Conservation (phyloP, 1,139 yeast species). For the Hansenula sp. region DNA sequence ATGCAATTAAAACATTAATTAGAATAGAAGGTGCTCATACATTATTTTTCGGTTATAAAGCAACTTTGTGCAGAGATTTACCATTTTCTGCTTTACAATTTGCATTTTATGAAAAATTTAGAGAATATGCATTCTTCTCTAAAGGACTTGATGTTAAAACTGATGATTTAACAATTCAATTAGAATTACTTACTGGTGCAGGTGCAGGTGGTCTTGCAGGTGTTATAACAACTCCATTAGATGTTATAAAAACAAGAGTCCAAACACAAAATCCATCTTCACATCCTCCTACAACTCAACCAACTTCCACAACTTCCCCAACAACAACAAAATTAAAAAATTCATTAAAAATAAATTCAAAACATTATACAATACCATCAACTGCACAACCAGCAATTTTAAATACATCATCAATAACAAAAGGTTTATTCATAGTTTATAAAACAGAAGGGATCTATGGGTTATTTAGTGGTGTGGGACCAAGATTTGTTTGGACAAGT, state of each 20-base stretch:
- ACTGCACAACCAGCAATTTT: slow-evolving; percentile 29
- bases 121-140: slow-evolving; percentile 47
- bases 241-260: slow-evolving; percentile 88
- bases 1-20: slow-evolving; percentile 65
- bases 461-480: slow-evolving; percentile 91
- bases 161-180: slow-evolving; percentile 48
- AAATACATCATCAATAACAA: slow-evolving; percentile 49
- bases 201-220: slow-evolving; percentile 98
- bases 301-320: slow-evolving; percentile 8
- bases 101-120: slow-evolving; percentile 88
- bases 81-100: slow-evolving; percentile 95
- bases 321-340: slow-evolving; percentile 9
- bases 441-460: slow-evolving; percentile 74
- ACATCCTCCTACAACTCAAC: neutral
- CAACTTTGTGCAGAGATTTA: slow-evolving; percentile 83
- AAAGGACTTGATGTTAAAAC: slow-evolving; percentile 12
- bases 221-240: slow-evolving; percentile 74
- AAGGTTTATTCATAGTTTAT: slow-evolving; percentile 65
- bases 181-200: slow-evolving; percentile 85
- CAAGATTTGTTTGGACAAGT: slow-evolving; percentile 94
- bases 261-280: slow-evolving; percentile 57
- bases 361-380: slow-evolving; percentile 15
- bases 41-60: slow-evolving; percentile 86
- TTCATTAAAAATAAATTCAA: slow-evolving; percentile 8
- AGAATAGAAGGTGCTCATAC: slow-evolving; percentile 70